Evolutionary conservation across 2,329 filamentous ascomycete genomes (phyloP), one percentile per base, ranked within the genome.

Genomic region (Colletotrichum sp.): DNA sequence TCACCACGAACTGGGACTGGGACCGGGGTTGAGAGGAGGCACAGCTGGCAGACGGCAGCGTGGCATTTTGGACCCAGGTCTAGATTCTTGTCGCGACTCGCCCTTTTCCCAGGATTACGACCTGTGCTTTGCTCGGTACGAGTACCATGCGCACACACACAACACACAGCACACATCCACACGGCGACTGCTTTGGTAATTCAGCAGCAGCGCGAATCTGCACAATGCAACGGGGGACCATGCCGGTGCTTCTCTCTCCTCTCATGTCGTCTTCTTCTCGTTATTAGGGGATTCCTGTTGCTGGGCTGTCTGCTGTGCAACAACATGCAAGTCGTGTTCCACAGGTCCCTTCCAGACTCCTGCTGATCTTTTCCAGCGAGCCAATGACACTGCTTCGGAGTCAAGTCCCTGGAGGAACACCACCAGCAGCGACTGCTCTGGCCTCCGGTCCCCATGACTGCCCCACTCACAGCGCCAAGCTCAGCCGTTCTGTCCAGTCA

Each of bases 31-130:
- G n/a, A 7, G 25, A 36, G 25, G 68, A 28, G 55, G 25, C 52
- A 68, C 66, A 58, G 66, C 52, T 68, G 52, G 55, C 32, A 43
- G 12, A 30, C 28, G n/a, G 61, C 34, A 66, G 36, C 32, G 55
- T 66, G 69, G 55, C 56, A 72, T 75, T 68, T 52, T 75, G 27
- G 73, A 68, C 69, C 56, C 55, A 28, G 72, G 73, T 73, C 73
- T 75, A 32, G 72, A 75, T 43, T 66, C 61, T 75, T 43, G 25
- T 61, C 43, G 43, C 43, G 43, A 52, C 43, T 52, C 43, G 43
- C 43, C 43, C 43, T 52, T 48, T 52, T 52, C 43, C 43, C 43
- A 52, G n/a, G 22, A 52, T 22, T 52, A 52, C 43, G 43, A 52
- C 43, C 43, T 52, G 43, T 48, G 39, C 58, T 64, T 70, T 34